Base-by-base conservation (phyloP, 306 rosid species). In the Trichosanthes cucumerina region DNA sequence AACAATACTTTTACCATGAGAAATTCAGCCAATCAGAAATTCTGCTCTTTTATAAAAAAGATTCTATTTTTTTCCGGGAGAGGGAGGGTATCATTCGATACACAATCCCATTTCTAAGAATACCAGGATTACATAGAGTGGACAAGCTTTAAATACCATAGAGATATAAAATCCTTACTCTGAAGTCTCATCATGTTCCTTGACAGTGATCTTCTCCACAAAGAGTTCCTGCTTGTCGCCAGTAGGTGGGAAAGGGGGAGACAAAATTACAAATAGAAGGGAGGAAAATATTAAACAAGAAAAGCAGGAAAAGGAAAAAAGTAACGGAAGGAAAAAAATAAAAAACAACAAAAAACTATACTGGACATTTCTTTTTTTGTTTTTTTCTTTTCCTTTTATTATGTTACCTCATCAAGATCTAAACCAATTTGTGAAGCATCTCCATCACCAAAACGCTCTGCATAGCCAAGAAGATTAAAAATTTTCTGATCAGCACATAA, bases 401-500 rank as follows among this genome's bases (percentile, higher is more conserved):
- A 16, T 49, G 26, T 83, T 89, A 96, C 99, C 98, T 93, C 99
- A 76, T 93, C 99, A 75, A 96, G 94, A 85, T 93, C 99, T 62
- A 96, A 83, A 79, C 99, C 98, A 86, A 96, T 93, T 89, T 91
- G 99, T 86, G 99, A 96, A 78, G 98, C 83, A 80, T 96, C 99
- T 2, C 99, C 99, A 31, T 96, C 99, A 79, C 99, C 99, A 82
- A 96, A 96, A 70, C 99, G 93, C 89, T 96, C 99, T 96, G 87
- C 80, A 84, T 79, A 38, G 63, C 70, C n/a, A 72, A 74, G 83
- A 79, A 74, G 78, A 69, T 82, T 68, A 58, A 81, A 24, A 60
- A 50, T 79, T 59, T 72, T 79, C 65, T 60, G 9, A 75, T 58
- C 75, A 76, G 63, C 13, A 14, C 62, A 74, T 50, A 23, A 64